Base-by-base conservation (phyloP, 2,329 filamentous ascomycete species). In the Keithomyces neogunnii region DNA sequence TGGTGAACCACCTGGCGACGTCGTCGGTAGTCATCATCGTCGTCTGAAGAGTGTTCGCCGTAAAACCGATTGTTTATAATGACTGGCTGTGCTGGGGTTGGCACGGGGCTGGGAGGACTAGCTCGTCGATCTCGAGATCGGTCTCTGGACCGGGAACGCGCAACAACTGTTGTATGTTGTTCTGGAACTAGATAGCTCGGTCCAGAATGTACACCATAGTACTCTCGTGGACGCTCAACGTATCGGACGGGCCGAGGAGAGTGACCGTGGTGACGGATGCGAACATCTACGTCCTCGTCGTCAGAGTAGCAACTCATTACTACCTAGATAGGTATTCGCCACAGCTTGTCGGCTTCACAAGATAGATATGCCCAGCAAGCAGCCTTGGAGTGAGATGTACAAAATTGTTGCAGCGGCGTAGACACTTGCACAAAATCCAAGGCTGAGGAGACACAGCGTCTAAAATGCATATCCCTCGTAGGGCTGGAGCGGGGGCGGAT, bases 41-140 rank as follows among this genome's bases (percentile, higher is more conserved):
- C 69, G 36, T 76, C 74, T 4, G 70, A 75, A 26, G 73, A 74
- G 48, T 72, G 58, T 28, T 75, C 70, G 53, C 76, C 75, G 57
- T 77, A 74, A 52, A 78, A 75, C 51, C 70, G 70, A 62, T 81
- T 82, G 60, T 81, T 79, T 62, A 82, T 81, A 49, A 82, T 74
- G 46, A 82, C 70, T 1, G 78, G 76, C 13, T 67, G 64, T 19
- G 60, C 64, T 8, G 62, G 62, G 5, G 66, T 4, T 36, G 36
- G 31, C 39, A 44, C n/a, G 35, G 58, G 61, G 31, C 62, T 59
- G 47, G 55, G 70, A 28, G 73, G 71, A 53, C 64, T 69, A 9
- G 70, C 69, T 19, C 71, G 70, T 35, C 74, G 72, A 55, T 78
- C 75, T 29, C 72, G 73, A 26, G 75, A 77, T 28, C 72, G 71